A percentile compares a stretch with the other conserved stretches of the same genome.
Evolutionary conservation across 139 green algal species (phyloP).

Genomic region (Chlamydomonas incerta): DNA sequence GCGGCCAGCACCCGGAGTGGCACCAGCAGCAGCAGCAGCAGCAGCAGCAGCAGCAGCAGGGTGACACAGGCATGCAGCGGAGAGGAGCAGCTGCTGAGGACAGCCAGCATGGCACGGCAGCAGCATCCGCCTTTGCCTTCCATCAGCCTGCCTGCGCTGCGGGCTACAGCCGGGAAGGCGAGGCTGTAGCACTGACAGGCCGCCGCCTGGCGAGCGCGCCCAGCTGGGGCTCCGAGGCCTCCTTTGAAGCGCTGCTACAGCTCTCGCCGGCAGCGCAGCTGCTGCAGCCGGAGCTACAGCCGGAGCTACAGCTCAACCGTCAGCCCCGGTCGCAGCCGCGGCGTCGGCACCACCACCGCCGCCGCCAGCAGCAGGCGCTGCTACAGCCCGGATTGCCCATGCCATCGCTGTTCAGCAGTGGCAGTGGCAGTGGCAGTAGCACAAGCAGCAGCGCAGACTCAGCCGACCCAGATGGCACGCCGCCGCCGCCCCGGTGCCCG

Average conservation of each 20-base stretch:
- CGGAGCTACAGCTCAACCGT: neutral
- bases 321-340: neutral
- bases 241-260: neutral
- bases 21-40: too few species aligned
- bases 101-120: too few species aligned
- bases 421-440: neutral
- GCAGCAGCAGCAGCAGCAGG: too few species aligned
- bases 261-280: neutral
- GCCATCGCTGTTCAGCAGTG: neutral
- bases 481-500: too few species aligned
- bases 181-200: too few species aligned
- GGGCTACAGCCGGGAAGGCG: too few species aligned
- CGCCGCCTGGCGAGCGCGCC: neutral
- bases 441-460: neutral
- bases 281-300: neutral
- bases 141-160: too few species aligned
- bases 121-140: too few species aligned
- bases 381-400: neutral
- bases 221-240: slow-evolving; percentile 8
- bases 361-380: neutral
- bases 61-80: too few species aligned
- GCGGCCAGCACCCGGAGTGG: too few species aligned
- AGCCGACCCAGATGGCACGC: neutral
- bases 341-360: neutral
- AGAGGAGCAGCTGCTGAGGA: too few species aligned